Evolutionary conservation across 805 yeast species (phyloP), one percentile per base, ranked within the genome.

Genomic region (Saccharomyces eubayanus): DNA sequence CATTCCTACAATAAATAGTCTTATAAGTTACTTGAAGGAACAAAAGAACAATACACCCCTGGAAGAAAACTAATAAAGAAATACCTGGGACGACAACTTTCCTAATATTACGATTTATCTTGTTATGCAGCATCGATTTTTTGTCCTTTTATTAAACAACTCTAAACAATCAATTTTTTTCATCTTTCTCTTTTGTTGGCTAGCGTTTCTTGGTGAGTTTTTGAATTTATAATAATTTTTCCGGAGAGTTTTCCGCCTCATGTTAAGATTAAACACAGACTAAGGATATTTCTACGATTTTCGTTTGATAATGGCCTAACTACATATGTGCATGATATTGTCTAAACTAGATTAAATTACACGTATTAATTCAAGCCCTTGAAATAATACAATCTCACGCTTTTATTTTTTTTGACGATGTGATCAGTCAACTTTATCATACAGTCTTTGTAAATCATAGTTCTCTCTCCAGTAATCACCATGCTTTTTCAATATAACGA

Each of bases 381-480:
- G 24, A 24, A 24, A 36, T 36, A 21, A 16, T 6, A 36, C 16
- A 11, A 6, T 2, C 5, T 36, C 20, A 16, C 1, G 5, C 24
- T 36, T 16, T 16, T 8, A 16, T 36, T 36, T n/a, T 36, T 16
- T n/a, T 36, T 3, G 12, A 16, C 5, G 3, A 4, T 16, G 20
- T 8, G 43, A 36, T 57, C 45, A 71, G 28, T 69, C 72, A 29
- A 70, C 53, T 36, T 57, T 54, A 53, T 83, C 86, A 60, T 85
- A 85, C 21, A 82, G 72, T 31, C 70, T 68, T 50, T 79, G 79
- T 21, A 86, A 65, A 63, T 85, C 85, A 62, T 77, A 84, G 48
- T 76, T 75, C 48, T 83, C 84, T 61, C 91, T 76, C 78, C 85
- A 82, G 52, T 77, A 62, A n/a, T 77, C 77, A 27, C 91, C 89